Base-by-base conservation (phyloP, 2,329 filamentous ascomycete species). In the Trichoderma asperellum region DNA sequence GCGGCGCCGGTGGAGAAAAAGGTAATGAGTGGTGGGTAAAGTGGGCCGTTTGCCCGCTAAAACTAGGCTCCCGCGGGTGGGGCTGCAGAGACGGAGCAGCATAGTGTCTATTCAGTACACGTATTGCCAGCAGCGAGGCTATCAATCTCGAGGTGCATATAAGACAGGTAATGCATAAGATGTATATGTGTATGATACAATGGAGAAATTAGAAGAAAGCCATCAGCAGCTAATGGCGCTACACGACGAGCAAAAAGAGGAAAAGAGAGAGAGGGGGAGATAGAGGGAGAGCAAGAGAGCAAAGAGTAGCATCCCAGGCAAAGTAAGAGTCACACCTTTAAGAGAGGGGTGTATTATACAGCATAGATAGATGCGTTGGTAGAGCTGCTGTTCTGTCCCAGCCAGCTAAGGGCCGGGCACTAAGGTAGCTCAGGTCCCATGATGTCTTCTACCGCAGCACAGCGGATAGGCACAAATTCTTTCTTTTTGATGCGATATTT, bases 51-150 rank as follows among this genome's bases (percentile, higher is more conserved):
- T 61, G 37, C 21, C 32, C 65, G 65, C 52, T 57, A 57, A 32
- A 57, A 21, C 66, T 56, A 68, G 66, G 66, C 66, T 68, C 58
- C 66, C 66, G 66, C 7, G 49, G 66, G 66, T 62, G 66, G 58
- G 66, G 57, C 66, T 63, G 18, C 8, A 52, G 58, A 52, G 21
- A 52, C 18, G 18, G 59, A 34, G 53, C 47, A 24, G 47, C 47
- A 49, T 24, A 21, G 47, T 21, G 21, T 21, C 11, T 49, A 24
- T 49, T 24, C 11, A 12, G 47, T 49, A 49, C 47, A 49, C 47
- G 47, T 49, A 49, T 49, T 49, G 6, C 11, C 43, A 47, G 8
- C 47, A 49, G 47, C 47, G n/a, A 49, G 40, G 40, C 40, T 49
- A 21, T 49, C 47, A 11, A 49, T 49, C 4, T 37, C 4, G 47